Evolutionary conservation across 78 protist genomes (phyloP), one percentile per base, ranked within the genome.

Genomic region (Cavenderia fasciculata): DNA sequence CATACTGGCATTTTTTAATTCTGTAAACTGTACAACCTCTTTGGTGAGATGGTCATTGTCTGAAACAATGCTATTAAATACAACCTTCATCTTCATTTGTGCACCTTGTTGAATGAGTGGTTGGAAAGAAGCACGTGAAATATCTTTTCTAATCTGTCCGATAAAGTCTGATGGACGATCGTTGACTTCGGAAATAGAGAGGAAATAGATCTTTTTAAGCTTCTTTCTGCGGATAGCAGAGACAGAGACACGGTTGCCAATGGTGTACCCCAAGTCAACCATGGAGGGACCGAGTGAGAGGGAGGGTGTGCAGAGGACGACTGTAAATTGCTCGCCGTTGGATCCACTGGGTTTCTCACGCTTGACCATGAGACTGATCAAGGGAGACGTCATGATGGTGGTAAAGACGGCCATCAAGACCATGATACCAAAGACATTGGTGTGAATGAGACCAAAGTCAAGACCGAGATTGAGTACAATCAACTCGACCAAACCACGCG

Each of bases 381-480:
- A 23, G 14, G 88, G 88, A 40, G 69, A 27, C 11, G 93, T 86
- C n/a, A 74, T 25, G 4, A 86, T 49, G 0, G 93, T 86, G 5
- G 93, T 86, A 11, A 86, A 52, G 12, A 86, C 87, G 19, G 93
- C 93, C 93, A 86, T 86, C 65, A 86, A 69, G 0, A 86, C 93
- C 84, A 86, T 65, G 56, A 86, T 59, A 74, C 87, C 85, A 44
- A 86, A 86, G 0, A 86, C 86, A 0, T 87, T 19, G 6, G 33
- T 54, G 19, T 68, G 14, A 23, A 93, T 72, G 36, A 87, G 62
- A 0, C 70, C 59, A 23, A 70, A 74, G 47, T 93, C 91, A 23
- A 93, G 52, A 10, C 95, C 95, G 8, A 93, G 36, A 68, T 93
- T 93, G 38, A 93, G 59, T 33, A 93, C 94, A 23, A 93, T 86